Conservation (phyloP, 352 stramenopile genomes). For the Phytophthora syringae region DNA sequence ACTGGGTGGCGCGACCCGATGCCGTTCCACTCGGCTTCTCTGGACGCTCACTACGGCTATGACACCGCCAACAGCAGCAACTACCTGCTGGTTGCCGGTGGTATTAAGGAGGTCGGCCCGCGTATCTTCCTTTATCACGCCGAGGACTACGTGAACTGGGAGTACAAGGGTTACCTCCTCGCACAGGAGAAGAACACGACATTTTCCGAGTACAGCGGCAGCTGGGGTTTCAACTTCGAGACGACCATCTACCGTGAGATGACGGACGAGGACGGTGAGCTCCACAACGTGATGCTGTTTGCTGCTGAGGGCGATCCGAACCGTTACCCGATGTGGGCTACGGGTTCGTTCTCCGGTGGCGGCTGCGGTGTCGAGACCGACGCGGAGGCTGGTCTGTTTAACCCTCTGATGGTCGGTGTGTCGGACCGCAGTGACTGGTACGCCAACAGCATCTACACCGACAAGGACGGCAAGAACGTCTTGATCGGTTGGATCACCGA, state of each 20-base stretch:
- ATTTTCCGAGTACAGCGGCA: constrained; percentile 63
- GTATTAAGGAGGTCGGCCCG: constrained; percentile 55
- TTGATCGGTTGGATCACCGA: constrained; percentile 73
- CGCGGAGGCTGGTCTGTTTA: constrained; percentile 45
- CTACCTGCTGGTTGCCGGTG: constrained; percentile 64
- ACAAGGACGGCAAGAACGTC: constrained; percentile 63
- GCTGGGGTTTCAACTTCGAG: constrained; percentile 75
- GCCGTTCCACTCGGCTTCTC: constrained; percentile 62
- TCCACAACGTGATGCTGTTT: constrained; percentile 73
- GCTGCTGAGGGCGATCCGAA: constrained; percentile 54
- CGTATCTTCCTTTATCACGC: constrained; percentile 75
- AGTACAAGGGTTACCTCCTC: constrained; percentile 71
- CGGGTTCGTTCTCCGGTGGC: constrained; percentile 39
- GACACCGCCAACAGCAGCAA: constrained; percentile 42
- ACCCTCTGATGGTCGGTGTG: constrained; percentile 62
- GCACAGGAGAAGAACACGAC: constrained; percentile 65
- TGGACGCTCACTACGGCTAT: constrained; percentile 49
- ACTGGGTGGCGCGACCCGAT: constrained; percentile 72
- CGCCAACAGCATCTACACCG: constrained; percentile 70
- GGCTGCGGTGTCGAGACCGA: constrained; percentile 30
- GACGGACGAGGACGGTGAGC: constrained; percentile 56
- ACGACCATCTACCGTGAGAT: constrained; percentile 71
- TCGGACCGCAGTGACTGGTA: constrained; percentile 75
- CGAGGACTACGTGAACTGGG: constrained; percentile 64
- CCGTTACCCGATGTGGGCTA: constrained; percentile 72